These are phyloP conservation scores for Citrus mangshanensis DNA, from an alignment of 345 rosid species.

Conservation along the genomic window DNA sequence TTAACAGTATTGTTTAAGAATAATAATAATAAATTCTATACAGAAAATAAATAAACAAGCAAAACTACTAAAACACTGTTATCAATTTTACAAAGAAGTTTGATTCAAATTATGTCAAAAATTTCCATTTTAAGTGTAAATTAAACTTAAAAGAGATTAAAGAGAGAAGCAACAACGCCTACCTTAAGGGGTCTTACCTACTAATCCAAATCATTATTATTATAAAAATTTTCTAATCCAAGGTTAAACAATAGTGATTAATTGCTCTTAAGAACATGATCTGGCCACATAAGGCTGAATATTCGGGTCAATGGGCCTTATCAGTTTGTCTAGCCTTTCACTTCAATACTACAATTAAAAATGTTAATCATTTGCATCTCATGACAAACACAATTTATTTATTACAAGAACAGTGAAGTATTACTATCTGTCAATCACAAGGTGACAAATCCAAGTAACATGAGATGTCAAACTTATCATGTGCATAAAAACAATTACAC, in stretches of 20 bases:
- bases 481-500: constrained; percentile 19
- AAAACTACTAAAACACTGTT: neutral
- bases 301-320: constrained; percentile 10
- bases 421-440: constrained; percentile 26
- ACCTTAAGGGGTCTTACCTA: neutral
- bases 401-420: constrained; percentile 1
- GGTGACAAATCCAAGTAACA: constrained; percentile 55
- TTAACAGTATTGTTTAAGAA: too few species aligned
- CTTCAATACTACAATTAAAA: neutral
- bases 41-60: neutral
- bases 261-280: neutral
- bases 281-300: constrained; percentile 11
- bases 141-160: too few species aligned
- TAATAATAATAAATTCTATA: too few species aligned
- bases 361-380: constrained; percentile 1
- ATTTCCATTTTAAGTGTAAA: too few species aligned
- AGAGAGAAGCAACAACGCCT: too few species aligned
- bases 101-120: neutral
- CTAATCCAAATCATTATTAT: neutral
- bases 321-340: neutral
- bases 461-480: constrained; percentile 45
- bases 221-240: neutral
- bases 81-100: neutral
- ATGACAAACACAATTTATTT: neutral
- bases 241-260: neutral